Conservation (phyloP, 192 early-diverging fungal genomes). For the Coemansia sp. region DNA sequence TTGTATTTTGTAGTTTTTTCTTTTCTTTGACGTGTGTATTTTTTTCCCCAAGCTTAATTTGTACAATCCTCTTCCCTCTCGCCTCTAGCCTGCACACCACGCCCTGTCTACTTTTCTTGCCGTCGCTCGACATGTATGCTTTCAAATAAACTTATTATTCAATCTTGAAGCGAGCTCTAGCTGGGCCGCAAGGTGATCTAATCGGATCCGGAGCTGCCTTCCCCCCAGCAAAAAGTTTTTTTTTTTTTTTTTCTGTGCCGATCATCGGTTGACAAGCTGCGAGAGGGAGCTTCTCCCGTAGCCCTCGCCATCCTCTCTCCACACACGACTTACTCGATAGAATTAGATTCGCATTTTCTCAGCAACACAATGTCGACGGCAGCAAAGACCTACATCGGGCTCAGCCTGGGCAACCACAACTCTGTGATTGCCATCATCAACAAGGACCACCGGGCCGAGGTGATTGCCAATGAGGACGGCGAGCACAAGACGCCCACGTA, state of each 20-base stretch:
- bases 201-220: not conserved
- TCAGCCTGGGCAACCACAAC: conserved; percentile 86
- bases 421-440: conserved; percentile 84
- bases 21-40: conserved; percentile 1
- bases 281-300: not conserved
- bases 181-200: not conserved
- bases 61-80: not conserved
- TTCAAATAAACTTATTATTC: not conserved
- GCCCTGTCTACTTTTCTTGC: not conserved
- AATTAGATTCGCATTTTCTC: conserved; percentile 3
- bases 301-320: not conserved
- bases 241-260: not conserved
- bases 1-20: conserved; percentile 11
- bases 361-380: conserved; percentile 20
- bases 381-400: conserved; percentile 66
- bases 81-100: not conserved
- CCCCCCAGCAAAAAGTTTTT: conserved; percentile 4
- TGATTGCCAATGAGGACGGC: conserved; percentile 99
- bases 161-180: too few species aligned
- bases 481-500: conserved; percentile 94
- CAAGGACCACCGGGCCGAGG: conserved; percentile 73
- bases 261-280: not conserved
- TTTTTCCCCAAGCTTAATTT: not conserved
- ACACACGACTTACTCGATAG: conserved; percentile 4
- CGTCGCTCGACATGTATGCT: not conserved